A percentile compares a stretch with the other conserved stretches of the same genome.
These are phyloP conservation scores for Trichosporon asahii DNA, from an alignment of 1,284 basidiomycete species.

Conservation along the genomic window DNA sequence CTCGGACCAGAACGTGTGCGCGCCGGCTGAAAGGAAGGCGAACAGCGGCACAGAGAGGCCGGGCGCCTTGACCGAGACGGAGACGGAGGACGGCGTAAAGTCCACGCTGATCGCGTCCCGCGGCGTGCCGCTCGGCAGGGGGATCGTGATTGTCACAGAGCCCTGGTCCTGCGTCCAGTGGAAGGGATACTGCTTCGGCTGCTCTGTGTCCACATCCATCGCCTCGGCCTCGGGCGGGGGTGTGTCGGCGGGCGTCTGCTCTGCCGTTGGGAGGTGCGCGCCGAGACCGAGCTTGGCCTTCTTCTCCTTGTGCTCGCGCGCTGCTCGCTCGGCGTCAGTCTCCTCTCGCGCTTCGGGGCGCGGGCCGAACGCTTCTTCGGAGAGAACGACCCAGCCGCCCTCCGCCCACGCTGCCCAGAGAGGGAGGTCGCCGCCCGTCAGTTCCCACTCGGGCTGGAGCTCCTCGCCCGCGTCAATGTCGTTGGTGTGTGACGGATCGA, in stretches of 20 bases:
- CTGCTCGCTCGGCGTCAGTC: slow-evolving; percentile 12
- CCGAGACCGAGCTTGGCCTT: slow-evolving; percentile 37
- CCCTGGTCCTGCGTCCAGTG: slow-evolving; percentile 87
- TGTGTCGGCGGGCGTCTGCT: background rate
- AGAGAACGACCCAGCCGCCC: slow-evolving; percentile 40
- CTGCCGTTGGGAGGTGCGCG: slow-evolving; percentile 19
- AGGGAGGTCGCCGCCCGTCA: slow-evolving; percentile 68
- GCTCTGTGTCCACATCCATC: slow-evolving; percentile 21
- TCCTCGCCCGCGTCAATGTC: slow-evolving; percentile 48
- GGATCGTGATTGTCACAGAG: slow-evolving; percentile 74
- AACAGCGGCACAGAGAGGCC: slow-evolving; percentile 56
- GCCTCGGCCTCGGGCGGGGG: background rate
- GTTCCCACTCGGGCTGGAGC: slow-evolving; percentile 59
- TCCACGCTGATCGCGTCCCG: slow-evolving; percentile 64
- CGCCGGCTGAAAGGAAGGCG: slow-evolving; percentile 55
- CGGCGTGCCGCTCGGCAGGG: slow-evolving; percentile 66
- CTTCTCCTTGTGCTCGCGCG: slow-evolving; percentile 13
- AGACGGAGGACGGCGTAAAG: slow-evolving; percentile 65
- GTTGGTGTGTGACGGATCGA: slow-evolving; percentile 26
- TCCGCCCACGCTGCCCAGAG: slow-evolving; percentile 45
- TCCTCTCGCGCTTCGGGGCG: slow-evolving; percentile 17
- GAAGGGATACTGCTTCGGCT: slow-evolving; percentile 59
- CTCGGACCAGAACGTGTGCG: slow-evolving; percentile 68
- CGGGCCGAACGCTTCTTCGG: slow-evolving; percentile 28
- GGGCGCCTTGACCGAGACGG: slow-evolving; percentile 46